Evolutionary conservation across 1,284 basidiomycete genomes (phyloP).

Genomic region (Malassezia arunalokei): DNA sequence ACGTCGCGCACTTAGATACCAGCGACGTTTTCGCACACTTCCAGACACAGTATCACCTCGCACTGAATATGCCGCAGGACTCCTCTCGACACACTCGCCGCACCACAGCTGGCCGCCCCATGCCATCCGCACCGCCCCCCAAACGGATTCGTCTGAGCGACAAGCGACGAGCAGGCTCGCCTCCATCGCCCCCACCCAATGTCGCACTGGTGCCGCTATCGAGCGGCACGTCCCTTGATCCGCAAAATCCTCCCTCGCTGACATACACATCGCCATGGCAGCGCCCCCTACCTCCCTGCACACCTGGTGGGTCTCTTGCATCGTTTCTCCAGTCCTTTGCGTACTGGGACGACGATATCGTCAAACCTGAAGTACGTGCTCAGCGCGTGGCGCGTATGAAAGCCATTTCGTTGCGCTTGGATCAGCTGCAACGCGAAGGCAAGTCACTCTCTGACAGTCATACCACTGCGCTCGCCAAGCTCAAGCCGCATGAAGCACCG

Average conservation of each 20-base stretch:
- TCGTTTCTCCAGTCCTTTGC: constrained; percentile 18
- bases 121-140: neutral
- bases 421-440: constrained; percentile 21
- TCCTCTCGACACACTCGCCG: constrained; percentile 10
- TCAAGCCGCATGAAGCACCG: constrained; percentile 15
- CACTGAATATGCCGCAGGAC: constrained; percentile 16
- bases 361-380: neutral
- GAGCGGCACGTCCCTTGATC: constrained; percentile 1
- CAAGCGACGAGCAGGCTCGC: neutral
- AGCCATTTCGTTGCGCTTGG: constrained; percentile 19
- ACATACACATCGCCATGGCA: constrained; percentile 19
- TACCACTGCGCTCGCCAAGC: constrained; percentile 12
- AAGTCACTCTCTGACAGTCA: constrained; percentile 14
- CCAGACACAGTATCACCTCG: constrained; percentile 22
- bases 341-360: constrained; percentile 21
- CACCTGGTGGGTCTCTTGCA: constrained; percentile 13
- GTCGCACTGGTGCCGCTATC: constrained; percentile 2
- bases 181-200: neutral
- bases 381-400: constrained; percentile 17
- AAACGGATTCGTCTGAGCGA: neutral
- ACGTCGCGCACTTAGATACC: constrained; percentile 21
- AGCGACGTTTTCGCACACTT: constrained; percentile 30
- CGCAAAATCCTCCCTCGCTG: neutral
- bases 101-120: neutral
- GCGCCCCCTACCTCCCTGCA: constrained; percentile 8